Percentiles rank a stretch among this genome's conserved stretches.
Evolutionary conservation across 306 rosid genomes (phyloP).

Genomic region (Pterocarpus macrocarpus): DNA sequence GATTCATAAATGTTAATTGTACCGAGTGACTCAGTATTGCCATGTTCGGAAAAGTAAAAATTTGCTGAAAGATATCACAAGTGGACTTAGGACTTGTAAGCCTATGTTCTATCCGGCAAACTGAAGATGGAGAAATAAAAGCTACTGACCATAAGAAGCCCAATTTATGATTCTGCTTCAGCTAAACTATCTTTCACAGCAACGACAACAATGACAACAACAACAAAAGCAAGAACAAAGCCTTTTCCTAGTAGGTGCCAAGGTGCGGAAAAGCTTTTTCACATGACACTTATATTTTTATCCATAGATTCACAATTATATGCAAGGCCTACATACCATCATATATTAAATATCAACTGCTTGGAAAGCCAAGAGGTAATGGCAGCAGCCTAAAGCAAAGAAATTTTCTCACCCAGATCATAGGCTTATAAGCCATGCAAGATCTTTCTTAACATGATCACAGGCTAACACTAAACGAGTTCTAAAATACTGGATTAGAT

Average conservation of each 20-base stretch:
- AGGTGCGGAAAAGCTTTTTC: too few species aligned
- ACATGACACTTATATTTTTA: neutral
- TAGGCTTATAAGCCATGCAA: neutral
- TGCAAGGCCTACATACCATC: neutral
- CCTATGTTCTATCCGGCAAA: neutral
- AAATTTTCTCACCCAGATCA: neutral
- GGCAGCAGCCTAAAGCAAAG: neutral
- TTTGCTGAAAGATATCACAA: constrained; percentile 27
- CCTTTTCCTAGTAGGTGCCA: too few species aligned
- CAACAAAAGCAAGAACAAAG: too few species aligned
- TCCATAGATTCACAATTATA: neutral
- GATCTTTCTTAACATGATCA: constrained; percentile 8
- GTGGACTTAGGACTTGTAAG: neutral
- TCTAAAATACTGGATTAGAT: constrained; percentile 22
- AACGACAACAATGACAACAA: too few species aligned
- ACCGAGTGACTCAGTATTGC: constrained; percentile 27
- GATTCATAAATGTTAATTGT: constrained; percentile 34
- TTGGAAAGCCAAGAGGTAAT: constrained; percentile 5
- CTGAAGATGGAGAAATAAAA: constrained; percentile 3
- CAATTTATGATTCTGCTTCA: too few species aligned
- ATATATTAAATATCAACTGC: neutral
- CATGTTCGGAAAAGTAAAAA: constrained; percentile 27
- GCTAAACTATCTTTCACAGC: too few species aligned
- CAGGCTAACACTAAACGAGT: neutral
- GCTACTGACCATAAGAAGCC: too few species aligned